These are phyloP conservation scores for Elongisporangium anandrum DNA, from an alignment of 352 stramenopile genomes.

Conservation along the genomic window DNA sequence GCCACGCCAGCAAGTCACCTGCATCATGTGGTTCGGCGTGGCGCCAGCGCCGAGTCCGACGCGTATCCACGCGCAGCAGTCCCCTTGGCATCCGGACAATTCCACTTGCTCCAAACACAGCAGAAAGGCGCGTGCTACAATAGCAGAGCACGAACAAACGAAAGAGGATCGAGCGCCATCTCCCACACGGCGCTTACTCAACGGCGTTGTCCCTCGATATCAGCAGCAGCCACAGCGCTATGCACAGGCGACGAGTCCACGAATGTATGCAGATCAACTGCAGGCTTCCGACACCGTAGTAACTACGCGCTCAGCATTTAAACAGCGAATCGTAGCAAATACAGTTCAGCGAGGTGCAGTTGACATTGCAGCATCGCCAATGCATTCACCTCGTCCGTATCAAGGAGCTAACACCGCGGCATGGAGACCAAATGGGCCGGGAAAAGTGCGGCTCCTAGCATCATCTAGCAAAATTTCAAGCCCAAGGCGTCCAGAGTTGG, in stretches of 20 bases:
- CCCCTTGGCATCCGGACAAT: slow-evolving; percentile 27
- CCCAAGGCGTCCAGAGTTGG: not conserved
- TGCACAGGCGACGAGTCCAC: not conserved
- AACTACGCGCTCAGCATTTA: not conserved
- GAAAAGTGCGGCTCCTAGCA: not conserved
- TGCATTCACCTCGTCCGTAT: not conserved
- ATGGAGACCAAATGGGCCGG: not conserved
- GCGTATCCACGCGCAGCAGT: slow-evolving; percentile 28
- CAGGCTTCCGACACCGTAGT: not conserved
- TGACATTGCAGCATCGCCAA: not conserved
- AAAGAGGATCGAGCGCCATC: not conserved
- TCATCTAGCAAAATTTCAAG: not conserved
- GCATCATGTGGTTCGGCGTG: slow-evolving; percentile 63
- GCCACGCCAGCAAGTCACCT: too few relatives aligned
- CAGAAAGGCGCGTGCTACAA: not conserved
- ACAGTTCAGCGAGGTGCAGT: not conserved
- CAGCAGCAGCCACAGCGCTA: not conserved
- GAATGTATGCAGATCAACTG: not conserved
- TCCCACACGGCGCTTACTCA: not conserved
- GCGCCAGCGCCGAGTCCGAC: slow-evolving; percentile 38
- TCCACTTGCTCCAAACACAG: slow-evolving; percentile 33
- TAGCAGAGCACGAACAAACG: not conserved
- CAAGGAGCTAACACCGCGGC: not conserved
- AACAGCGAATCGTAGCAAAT: not conserved
- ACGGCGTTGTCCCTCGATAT: not conserved